These are phyloP conservation scores for Rhexocercosporidium sp. DNA, from an alignment of 2,329 filamentous ascomycete genomes.

Conservation along the genomic window DNA sequence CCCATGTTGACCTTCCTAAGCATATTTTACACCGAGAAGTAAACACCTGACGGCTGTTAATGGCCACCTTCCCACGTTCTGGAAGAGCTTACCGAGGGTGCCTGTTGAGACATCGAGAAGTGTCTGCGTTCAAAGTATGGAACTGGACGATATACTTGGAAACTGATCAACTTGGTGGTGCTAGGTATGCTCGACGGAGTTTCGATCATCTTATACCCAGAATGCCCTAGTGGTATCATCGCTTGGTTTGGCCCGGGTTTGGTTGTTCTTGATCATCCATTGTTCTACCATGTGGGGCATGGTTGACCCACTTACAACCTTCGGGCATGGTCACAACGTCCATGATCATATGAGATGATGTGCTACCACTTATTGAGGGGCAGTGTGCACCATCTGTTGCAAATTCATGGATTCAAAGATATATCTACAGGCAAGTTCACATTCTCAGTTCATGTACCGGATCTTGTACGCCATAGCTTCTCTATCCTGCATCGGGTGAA, in stretches of 20 bases:
- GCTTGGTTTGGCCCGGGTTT: neutral
- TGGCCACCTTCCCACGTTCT: constrained; percentile 2
- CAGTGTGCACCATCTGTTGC: neutral
- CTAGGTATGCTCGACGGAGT: neutral
- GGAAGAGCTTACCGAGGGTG: constrained; percentile 17
- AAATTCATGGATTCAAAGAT: constrained; percentile 1
- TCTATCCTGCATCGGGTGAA: neutral
- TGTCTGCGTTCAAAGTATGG: neutral
- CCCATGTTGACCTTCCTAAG: constrained; percentile 17
- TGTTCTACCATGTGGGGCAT: neutral
- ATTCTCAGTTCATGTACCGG: neutral
- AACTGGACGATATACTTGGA: neutral
- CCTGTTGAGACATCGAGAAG: neutral
- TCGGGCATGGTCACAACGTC: neutral
- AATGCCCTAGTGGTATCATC: neutral
- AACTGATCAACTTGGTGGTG: neutral
- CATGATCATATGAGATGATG: neutral
- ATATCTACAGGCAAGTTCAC: neutral
- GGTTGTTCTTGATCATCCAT: neutral
- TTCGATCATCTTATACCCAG: neutral
- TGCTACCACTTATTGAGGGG: neutral
- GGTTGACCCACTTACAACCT: neutral
- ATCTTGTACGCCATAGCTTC: neutral
- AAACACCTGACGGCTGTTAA: constrained; percentile 4
- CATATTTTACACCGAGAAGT: constrained; percentile 18